These are phyloP conservation scores for Fusarium sp. DNA, from an alignment of 2,329 filamentous ascomycete genomes.

Conservation along the genomic window DNA sequence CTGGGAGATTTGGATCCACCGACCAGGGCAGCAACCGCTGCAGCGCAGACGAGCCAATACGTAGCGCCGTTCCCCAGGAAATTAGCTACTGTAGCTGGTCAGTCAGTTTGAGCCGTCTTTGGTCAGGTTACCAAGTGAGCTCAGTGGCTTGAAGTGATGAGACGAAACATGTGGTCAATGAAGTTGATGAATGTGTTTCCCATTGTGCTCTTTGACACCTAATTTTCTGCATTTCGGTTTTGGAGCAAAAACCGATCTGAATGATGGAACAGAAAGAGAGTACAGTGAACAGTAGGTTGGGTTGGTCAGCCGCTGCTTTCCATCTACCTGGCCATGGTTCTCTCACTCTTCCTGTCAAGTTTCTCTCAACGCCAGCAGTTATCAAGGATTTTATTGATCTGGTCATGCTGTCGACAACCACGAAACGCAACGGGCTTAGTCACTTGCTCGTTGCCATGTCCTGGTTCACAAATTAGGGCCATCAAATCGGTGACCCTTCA, in stretches of 20 bases:
- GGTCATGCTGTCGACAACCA: conserved; percentile 21
- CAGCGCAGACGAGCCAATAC: conserved; percentile 36
- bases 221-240: background rate
- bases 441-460: conserved; percentile 26
- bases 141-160: conserved; percentile 17
- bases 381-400: background rate
- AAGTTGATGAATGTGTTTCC: conserved; percentile 6
- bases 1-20: conserved; percentile 44
- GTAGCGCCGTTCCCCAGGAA: conserved; percentile 42
- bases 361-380: background rate
- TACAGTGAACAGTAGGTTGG: background rate
- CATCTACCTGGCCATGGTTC: background rate
- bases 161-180: conserved; percentile 29
- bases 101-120: conserved; percentile 27
- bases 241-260: background rate
- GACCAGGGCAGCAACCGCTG: conserved; percentile 31
- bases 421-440: conserved; percentile 26
- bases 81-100: conserved; percentile 38
- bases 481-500: conserved; percentile 30
- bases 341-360: background rate
- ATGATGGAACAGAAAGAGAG: background rate
- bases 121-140: conserved; percentile 42
- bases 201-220: background rate
- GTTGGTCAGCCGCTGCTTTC: background rate
- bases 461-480: conserved; percentile 24